Evolutionary conservation across 352 stramenopile genomes (phyloP).

Genomic region (Phytophthora pini): DNA sequence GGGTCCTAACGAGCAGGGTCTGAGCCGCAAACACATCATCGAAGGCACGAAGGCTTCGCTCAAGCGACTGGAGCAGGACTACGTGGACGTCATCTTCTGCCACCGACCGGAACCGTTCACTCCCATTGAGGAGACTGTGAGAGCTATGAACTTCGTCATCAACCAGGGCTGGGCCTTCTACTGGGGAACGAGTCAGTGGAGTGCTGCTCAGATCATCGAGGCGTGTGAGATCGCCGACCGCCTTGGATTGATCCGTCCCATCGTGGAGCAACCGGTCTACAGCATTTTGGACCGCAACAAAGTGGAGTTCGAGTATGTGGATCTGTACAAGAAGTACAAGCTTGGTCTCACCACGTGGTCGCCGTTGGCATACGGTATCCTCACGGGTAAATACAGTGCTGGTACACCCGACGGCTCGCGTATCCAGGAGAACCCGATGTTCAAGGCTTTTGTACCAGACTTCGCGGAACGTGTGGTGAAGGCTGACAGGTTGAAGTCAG

Average conservation of each 20-base stretch:
- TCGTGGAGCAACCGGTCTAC: too few relatives aligned
- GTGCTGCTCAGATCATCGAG: too few relatives aligned
- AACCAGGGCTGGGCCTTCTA: background rate
- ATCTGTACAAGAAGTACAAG: too few relatives aligned
- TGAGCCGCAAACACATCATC: background rate
- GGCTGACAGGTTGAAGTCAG: slow-evolving; percentile 37
- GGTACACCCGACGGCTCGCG: too few relatives aligned
- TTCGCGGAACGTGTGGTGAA: slow-evolving; percentile 28
- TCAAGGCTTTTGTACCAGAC: background rate
- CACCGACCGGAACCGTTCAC: background rate
- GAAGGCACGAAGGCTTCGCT: background rate
- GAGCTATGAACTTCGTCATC: background rate
- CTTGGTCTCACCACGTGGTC: too few relatives aligned
- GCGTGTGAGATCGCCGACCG: too few relatives aligned
- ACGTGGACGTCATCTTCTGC: background rate
- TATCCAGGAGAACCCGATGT: background rate
- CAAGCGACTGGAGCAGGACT: background rate
- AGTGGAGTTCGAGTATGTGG: too few relatives aligned
- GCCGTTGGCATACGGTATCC: too few relatives aligned
- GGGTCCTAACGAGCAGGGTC: background rate
- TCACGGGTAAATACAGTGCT: background rate
- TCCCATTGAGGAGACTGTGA: background rate
- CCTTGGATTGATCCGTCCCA: too few relatives aligned
- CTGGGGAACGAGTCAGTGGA: too few relatives aligned
- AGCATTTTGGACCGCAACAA: too few relatives aligned